These are phyloP conservation scores for Pseudopithomyces chartarum DNA, from an alignment of 2,329 filamentous ascomycete genomes.

Conservation along the genomic window DNA sequence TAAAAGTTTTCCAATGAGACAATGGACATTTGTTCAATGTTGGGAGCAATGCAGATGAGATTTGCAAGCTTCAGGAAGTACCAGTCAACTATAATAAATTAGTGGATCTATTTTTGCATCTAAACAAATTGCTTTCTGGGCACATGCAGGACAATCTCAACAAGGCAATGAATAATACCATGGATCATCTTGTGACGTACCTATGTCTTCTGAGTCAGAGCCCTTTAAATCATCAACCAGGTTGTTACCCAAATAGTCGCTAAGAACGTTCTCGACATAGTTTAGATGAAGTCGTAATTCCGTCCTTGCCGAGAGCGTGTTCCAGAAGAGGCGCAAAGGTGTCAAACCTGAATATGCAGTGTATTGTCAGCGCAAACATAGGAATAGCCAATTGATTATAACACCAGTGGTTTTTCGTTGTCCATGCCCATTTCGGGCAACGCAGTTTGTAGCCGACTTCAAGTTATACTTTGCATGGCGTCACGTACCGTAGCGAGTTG, in stretches of 20 bases:
- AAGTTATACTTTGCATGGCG: background rate
- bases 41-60: conserved; percentile 20
- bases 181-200: background rate
- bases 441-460: too few species aligned
- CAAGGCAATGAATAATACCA: too few species aligned
- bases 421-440: too few species aligned
- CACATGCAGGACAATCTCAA: too few species aligned
- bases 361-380: background rate
- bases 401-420: too few species aligned
- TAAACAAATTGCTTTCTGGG: background rate
- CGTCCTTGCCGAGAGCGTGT: conserved; percentile 12
- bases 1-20: conserved; percentile 25
- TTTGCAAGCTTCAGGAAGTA: conserved; percentile 29
- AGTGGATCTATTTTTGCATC: background rate
- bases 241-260: conserved; percentile 26
- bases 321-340: conserved; percentile 22
- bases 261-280: conserved; percentile 33
- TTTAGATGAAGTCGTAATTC: conserved; percentile 15
- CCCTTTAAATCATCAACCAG: conserved; percentile 15
- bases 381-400: background rate
- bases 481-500: conserved; percentile 13
- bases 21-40: conserved; percentile 28
- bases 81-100: background rate
- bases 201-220: conserved; percentile 5
- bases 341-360: conserved; percentile 3